phyloP scores from a whole-genome alignment of 2,329 filamentous ascomycete genomes.

The Trichophyton schoenleinii region DNA sequence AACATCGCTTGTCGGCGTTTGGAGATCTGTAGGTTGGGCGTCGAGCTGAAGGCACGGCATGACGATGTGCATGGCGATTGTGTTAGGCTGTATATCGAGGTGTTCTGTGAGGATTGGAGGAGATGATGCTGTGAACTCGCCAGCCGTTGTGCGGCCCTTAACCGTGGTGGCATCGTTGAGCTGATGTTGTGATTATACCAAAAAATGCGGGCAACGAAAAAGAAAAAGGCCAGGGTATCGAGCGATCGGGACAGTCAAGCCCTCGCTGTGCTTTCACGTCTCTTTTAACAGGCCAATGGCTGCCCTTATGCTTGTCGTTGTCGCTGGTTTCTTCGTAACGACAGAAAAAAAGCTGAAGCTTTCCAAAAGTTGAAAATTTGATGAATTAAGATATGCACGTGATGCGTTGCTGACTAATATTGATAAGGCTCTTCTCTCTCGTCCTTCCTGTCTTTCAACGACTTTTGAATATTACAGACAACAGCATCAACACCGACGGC shows the following conservation, averaged over 20 bases:
- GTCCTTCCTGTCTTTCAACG: neutral
- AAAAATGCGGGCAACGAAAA: neutral
- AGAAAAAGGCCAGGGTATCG: neutral
- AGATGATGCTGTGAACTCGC: slow-evolving; percentile 14
- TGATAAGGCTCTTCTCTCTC: neutral
- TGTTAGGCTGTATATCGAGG: slow-evolving; percentile 13
- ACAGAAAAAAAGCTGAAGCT: neutral
- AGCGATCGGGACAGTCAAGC: neutral
- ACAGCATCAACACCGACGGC: neutral
- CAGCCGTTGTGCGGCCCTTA: slow-evolving; percentile 25
- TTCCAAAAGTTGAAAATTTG: neutral
- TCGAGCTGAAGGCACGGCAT: slow-evolving; percentile 9
- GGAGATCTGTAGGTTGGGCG: slow-evolving; percentile 24
- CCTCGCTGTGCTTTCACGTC: neutral
- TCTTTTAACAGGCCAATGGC: neutral
- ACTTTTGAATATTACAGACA: too few species aligned
- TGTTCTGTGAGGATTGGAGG: slow-evolving; percentile 20
- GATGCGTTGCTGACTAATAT: neutral
- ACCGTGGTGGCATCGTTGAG: slow-evolving; percentile 29
- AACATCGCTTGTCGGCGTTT: slow-evolving; percentile 22
- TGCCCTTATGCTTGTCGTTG: neutral
- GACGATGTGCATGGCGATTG: slow-evolving; percentile 13
- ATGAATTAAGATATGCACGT: neutral
- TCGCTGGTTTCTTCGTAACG: neutral
- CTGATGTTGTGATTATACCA: neutral